phyloP scores from a whole-genome alignment of 345 rosid genomes.

The Carallia pectinifolia region DNA sequence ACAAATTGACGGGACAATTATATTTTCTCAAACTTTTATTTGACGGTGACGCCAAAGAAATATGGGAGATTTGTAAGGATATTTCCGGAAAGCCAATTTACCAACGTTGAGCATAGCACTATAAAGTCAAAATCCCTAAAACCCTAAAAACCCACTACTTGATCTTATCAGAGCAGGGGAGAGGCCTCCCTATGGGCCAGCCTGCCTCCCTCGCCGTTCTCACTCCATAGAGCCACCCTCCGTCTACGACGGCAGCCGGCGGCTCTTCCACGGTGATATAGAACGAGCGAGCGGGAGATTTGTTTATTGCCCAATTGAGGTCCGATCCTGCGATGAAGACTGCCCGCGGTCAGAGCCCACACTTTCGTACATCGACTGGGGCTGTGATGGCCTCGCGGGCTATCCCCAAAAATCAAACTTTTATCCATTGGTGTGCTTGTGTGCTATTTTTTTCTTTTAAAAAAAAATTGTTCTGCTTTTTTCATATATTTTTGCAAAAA shows the following conservation, averaged over 20 bases:
- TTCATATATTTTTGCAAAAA: no score
- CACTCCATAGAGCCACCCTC: conserved; percentile 23
- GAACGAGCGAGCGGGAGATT: conserved; percentile 5
- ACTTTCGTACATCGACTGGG: conserved; percentile 12
- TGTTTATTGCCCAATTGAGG: conserved; percentile 1
- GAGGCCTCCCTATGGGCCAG: neutral
- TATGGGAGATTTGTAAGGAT: neutral
- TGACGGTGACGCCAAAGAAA: neutral
- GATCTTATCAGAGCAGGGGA: conserved; percentile 86
- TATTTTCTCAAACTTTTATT: no score
- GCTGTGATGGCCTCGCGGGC: conserved; percentile 78
- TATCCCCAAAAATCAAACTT: neutral
- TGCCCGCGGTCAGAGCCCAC: conserved; percentile 74
- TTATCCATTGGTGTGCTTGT: neutral
- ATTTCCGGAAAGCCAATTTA: neutral
- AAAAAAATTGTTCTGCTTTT: neutral
- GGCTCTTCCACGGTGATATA: conserved; percentile 31
- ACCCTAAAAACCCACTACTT: conserved; percentile 33
- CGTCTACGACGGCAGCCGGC: conserved; percentile 36
- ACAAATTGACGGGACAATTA: no score
- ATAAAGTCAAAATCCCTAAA: conserved; percentile 7
- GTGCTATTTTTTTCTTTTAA: no score
- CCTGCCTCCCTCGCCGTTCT: neutral
- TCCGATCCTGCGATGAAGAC: conserved; percentile 66
- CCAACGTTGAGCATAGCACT: neutral